Evolutionary conservation across 2,329 filamentous ascomycete species (phyloP).

Genomic region (Rhynchosporium secalis): DNA sequence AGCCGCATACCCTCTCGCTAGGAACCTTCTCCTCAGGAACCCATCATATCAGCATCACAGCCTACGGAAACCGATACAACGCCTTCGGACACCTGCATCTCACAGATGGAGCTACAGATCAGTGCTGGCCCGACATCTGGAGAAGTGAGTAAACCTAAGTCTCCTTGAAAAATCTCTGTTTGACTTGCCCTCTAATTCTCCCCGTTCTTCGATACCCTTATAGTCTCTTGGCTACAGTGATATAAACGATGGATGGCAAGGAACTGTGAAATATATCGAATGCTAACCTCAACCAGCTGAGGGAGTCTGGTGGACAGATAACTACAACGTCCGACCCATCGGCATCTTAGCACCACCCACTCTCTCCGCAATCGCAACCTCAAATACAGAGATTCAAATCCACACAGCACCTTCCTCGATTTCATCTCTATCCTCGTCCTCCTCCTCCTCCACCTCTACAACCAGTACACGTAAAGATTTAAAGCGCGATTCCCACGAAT

Average conservation of each 20-base stretch:
- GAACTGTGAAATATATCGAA: too few relatives aligned
- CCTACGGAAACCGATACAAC: slow-evolving; percentile 38
- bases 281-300: slow-evolving; percentile 16
- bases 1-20: slow-evolving; percentile 32
- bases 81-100: slow-evolving; percentile 37
- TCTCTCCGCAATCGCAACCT: not conserved
- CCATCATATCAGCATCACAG: slow-evolving; percentile 32
- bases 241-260: too few relatives aligned
- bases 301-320: slow-evolving; percentile 32
- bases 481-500: not conserved
- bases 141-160: slow-evolving; percentile 28
- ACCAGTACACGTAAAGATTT: too few relatives aligned
- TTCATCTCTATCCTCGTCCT: not conserved
- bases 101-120: slow-evolving; percentile 27
- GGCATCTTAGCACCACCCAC: slow-evolving; percentile 20
- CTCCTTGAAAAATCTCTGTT: not conserved
- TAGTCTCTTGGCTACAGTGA: too few relatives aligned
- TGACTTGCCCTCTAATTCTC: not conserved
- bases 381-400: not conserved
- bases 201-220: not conserved
- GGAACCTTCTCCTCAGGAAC: slow-evolving; percentile 22
- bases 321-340: slow-evolving; percentile 28
- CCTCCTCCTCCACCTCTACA: not conserved
- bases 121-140: slow-evolving; percentile 32
- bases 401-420: not conserved